Evolutionary conservation across 768 basidiomycete genomes (phyloP).

Genomic region (Mycena polygramma): DNA sequence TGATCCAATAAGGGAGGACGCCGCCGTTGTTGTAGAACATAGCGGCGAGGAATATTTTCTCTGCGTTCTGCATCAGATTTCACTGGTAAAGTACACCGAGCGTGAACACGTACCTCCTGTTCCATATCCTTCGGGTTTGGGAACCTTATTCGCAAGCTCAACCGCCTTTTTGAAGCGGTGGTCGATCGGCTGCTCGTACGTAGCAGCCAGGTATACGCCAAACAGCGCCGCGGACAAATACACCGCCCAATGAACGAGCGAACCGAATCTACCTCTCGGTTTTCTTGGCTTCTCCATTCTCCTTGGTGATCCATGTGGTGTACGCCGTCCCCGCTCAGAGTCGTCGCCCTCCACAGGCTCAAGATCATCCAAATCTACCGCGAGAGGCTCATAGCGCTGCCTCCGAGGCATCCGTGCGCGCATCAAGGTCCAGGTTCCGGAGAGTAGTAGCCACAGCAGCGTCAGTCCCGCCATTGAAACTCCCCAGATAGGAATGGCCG

Average conservation of each 20-base stretch:
- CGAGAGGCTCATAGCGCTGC: background rate
- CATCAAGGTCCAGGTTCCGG: too few species aligned
- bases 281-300: too few species aligned
- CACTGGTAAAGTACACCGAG: too few species aligned
- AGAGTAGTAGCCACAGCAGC: background rate
- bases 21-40: constrained; percentile 55
- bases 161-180: constrained; percentile 11
- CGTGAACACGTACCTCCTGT: background rate
- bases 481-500: constrained; percentile 11
- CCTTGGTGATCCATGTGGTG: too few species aligned
- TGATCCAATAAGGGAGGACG: constrained; percentile 55
- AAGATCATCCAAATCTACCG: background rate
- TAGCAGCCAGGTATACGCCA: constrained; percentile 2
- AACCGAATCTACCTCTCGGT: too few species aligned
- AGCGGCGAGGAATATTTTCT: constrained; percentile 55
- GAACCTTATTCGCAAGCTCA: constrained; percentile 4
- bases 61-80: constrained; percentile 16
- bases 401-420: too few species aligned
- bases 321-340: too few species aligned
- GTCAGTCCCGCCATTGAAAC: background rate
- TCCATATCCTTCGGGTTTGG: background rate
- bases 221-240: background rate
- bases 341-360: background rate
- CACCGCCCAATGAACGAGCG: too few species aligned
- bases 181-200: constrained; percentile 15